These are phyloP conservation scores for Trebouxia sp. DNA, from an alignment of 139 green algal genomes.

Conservation along the genomic window DNA sequence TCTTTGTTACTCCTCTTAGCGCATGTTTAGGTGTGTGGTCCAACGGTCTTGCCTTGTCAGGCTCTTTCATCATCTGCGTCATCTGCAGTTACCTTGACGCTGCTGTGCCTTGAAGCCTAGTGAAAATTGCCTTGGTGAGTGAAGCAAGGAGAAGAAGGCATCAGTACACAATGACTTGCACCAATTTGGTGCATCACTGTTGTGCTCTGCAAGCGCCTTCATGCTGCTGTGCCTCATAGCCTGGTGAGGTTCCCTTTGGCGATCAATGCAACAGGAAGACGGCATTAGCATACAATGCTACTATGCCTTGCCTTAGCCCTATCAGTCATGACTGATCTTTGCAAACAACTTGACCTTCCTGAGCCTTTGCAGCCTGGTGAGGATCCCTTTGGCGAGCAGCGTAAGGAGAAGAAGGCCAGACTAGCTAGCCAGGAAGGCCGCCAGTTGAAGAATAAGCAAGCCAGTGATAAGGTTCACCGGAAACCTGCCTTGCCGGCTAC, in stretches of 20 bases:
- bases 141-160: not conserved
- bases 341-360: not conserved
- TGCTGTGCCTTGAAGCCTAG: too few relatives aligned
- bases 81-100: too few relatives aligned
- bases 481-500: conserved; percentile 65
- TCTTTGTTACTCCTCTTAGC: too few relatives aligned
- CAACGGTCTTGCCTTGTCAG: too few relatives aligned
- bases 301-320: not conserved
- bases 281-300: not conserved
- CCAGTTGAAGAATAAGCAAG: conserved; percentile 83
- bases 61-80: too few relatives aligned
- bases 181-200: too few relatives aligned
- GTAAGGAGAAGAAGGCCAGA: conserved; percentile 75
- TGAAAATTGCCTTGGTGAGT: too few relatives aligned
- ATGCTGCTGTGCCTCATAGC: conserved; percentile 50
- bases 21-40: too few relatives aligned
- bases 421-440: conserved; percentile 70
- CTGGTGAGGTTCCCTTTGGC: conserved; percentile 89
- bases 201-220: not conserved
- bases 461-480: conserved; percentile 50
- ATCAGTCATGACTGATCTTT: not conserved
- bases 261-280: not conserved
- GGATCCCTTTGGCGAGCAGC: conserved; percentile 86
- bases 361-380: conserved; percentile 78
- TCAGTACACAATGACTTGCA: not conserved